Evolutionary conservation across 257 asterid species (phyloP), one percentile per base, ranked within the genome.

Genomic region (Petrea volubilis): DNA sequence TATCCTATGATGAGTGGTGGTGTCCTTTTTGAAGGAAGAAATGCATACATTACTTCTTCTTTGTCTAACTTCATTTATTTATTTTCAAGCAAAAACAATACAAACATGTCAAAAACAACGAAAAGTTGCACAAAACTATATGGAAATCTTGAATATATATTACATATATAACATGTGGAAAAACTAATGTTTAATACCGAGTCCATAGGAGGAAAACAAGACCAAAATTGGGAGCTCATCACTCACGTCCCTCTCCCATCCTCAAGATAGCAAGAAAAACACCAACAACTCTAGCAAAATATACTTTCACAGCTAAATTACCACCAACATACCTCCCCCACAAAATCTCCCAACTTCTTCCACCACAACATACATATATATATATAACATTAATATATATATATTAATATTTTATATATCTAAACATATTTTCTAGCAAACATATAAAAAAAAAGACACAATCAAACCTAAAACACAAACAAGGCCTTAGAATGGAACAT

Each of bases 201-300:
- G 68, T 51, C 74, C 59, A 3, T 43, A 11, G 33, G 20, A 17
- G 3, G 28, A 44, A 51, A 74, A 31, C 13, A 9, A 57, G 13
- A 74, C 11, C 85, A 81, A 78, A 81, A 78, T 74, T 74, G 76
- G 76, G 81, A 74, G 74, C 70, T 77, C 65, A 56, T 73, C 67
- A 34, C 25, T 50, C 38, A 5, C 49, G 41, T 11, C 61, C 64
- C 24, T 18, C 10, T n/a, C 51, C 50, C 25, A 52, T 53, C 38
- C 46, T 15, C 0, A 36, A 50, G 18, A 24, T 43, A 58, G 67
- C 36, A 41, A 70, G n/a, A 27, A 69, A 27, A 9, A 56, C 52
- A 53, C 23, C 11, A 25, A 51, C 60, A 59, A 60, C 29, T 52
- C 43, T 15, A 25, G 11, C 36, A 55, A 29, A 69, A 41, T 61